Percentiles rank a stretch among this genome's conserved stretches.
phyloP scores from a whole-genome alignment of 2,329 filamentous ascomycete genomes.

The Drechslera avenae region DNA sequence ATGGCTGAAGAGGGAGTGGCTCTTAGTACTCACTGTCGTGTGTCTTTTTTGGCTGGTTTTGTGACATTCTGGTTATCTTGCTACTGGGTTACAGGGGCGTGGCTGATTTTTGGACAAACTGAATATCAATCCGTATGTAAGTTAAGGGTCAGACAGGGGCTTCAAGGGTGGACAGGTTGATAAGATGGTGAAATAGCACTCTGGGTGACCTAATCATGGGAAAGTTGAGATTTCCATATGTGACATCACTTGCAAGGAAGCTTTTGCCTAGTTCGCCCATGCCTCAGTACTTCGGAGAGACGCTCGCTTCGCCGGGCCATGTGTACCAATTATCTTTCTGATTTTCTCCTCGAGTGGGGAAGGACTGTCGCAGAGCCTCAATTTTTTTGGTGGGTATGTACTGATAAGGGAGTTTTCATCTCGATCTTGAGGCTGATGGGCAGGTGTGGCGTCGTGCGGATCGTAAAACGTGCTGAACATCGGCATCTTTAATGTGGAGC shows the following conservation, averaged over 20 bases:
- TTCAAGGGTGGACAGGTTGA: neutral
- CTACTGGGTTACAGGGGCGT: neutral
- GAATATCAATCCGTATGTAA: neutral
- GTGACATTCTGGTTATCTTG: conserved; percentile 14
- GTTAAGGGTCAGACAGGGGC: conserved; percentile 1
- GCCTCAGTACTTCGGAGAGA: conserved; percentile 4
- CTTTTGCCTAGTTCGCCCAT: conserved; percentile 17
- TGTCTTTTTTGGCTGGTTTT: conserved; percentile 8
- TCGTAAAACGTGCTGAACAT: conserved; percentile 8
- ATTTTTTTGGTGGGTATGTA: neutral
- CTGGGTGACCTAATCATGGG: conserved; percentile 13
- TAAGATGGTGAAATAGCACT: conserved; percentile 2
- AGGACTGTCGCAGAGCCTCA: neutral
- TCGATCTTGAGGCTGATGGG: conserved; percentile 6
- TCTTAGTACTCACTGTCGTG: conserved; percentile 5
- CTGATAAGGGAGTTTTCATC: conserved; percentile 7
- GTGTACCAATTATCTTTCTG: conserved; percentile 3
- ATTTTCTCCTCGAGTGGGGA: conserved; percentile 5
- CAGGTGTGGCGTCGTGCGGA: conserved; percentile 9
- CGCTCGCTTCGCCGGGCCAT: neutral
- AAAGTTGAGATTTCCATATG: conserved; percentile 30
- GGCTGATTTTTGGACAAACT: neutral
- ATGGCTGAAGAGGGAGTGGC: neutral
- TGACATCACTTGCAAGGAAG: conserved; percentile 26
- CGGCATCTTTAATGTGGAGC: conserved; percentile 4